phyloP scores from a whole-genome alignment of 2,329 filamentous ascomycete genomes.

The Scedosporium apiospermum region DNA sequence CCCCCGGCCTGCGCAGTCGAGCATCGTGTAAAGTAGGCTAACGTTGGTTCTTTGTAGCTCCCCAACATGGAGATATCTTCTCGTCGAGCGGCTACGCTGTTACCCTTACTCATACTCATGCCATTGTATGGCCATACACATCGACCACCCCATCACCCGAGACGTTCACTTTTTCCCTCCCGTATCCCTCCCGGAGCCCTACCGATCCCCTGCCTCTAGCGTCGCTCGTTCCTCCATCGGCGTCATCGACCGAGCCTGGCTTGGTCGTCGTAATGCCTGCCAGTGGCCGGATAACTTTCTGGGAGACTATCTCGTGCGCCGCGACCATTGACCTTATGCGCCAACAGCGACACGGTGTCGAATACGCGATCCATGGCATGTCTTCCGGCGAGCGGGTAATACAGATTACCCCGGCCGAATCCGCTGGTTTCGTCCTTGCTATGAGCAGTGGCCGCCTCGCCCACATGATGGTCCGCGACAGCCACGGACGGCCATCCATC shows the following conservation, averaged over 20 bases:
- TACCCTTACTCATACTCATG: conserved; percentile 69
- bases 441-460: conserved; percentile 81
- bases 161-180: conserved; percentile 71
- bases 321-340: conserved; percentile 76
- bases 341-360: conserved; percentile 71
- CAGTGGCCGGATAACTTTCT: conserved; percentile 81
- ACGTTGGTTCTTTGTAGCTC: conserved; percentile 30
- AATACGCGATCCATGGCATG: conserved; percentile 64
- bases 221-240: conserved; percentile 69
- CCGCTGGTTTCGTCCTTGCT: conserved; percentile 74
- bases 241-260: conserved; percentile 71
- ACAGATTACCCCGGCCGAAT: conserved; percentile 72
- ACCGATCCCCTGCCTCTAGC: conserved; percentile 72
- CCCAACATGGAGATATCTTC: conserved; percentile 57
- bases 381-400: conserved; percentile 69
- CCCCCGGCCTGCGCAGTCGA: neutral
- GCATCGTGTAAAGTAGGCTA: neutral
- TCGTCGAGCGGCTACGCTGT: conserved; percentile 65
- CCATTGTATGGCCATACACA: conserved; percentile 85
- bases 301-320: conserved; percentile 88
- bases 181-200: conserved; percentile 56
- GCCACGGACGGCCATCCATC: conserved; percentile 76
- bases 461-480: conserved; percentile 77
- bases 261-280: conserved; percentile 78
- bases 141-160: conserved; percentile 59